Percentiles rank a stretch among this genome's conserved stretches.
phyloP scores from a whole-genome alignment of 345 rosid species.

The Fremontodendron californicum region DNA sequence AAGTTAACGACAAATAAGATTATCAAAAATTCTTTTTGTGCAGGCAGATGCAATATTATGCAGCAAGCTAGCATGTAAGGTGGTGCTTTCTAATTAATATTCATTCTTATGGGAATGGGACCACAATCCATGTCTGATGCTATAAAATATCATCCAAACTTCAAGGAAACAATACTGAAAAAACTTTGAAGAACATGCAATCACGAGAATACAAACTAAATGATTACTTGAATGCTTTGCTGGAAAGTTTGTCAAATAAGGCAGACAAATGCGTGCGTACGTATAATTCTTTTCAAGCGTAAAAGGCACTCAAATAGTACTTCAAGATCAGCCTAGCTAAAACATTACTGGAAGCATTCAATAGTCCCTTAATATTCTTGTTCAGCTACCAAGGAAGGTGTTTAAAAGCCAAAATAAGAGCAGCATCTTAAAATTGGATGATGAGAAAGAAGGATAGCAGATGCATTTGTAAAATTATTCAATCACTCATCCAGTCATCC shows the following conservation, averaged over 20 bases:
- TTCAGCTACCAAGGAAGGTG: background rate
- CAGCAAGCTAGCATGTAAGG: too few species aligned
- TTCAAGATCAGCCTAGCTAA: conserved; percentile 15
- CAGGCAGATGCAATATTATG: too few species aligned
- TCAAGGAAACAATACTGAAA: background rate
- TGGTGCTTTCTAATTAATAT: background rate
- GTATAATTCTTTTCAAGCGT: conserved; percentile 23
- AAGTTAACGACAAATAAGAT: too few species aligned
- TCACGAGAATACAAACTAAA: conserved; percentile 8
- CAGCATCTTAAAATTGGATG: background rate
- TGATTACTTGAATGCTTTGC: conserved; percentile 35
- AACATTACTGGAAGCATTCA: background rate
- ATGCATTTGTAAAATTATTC: background rate
- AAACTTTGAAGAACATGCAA: background rate
- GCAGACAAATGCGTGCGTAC: background rate
- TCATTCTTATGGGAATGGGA: background rate
- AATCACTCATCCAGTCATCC: too few species aligned
- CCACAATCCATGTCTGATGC: background rate
- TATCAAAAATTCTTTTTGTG: too few species aligned
- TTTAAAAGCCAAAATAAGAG: background rate
- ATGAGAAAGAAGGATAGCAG: background rate
- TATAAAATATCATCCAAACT: background rate
- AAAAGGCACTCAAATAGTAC: conserved; percentile 39
- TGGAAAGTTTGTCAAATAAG: conserved; percentile 36
- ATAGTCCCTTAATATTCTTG: background rate